Percentiles rank a stretch among this genome's conserved stretches.
phyloP scores from a whole-genome alignment of 768 basidiomycete genomes.

The Agaricus sinodeliciosus region DNA sequence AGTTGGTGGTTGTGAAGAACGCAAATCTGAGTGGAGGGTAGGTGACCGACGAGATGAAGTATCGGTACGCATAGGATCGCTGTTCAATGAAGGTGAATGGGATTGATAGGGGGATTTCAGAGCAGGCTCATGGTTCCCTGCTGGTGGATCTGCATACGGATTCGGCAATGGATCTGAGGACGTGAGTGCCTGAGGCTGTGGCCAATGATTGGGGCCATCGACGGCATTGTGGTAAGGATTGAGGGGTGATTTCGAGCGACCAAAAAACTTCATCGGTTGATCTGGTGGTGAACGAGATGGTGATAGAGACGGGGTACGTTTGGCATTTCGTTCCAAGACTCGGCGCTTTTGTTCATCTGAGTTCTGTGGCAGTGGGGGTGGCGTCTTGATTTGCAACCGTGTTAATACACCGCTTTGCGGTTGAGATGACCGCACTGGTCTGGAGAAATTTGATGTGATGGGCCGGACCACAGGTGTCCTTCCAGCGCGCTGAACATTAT shows the following conservation, averaged over 20 bases:
- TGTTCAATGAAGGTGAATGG: background rate
- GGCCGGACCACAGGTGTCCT: constrained; percentile 39
- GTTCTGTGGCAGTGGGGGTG: constrained; percentile 24
- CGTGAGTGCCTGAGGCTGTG: background rate
- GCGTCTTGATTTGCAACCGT: constrained; percentile 10
- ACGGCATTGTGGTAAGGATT: background rate
- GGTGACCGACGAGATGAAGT: background rate
- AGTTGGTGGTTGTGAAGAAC: background rate
- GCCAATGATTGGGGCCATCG: background rate
- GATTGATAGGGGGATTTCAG: background rate
- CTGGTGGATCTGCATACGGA: background rate
- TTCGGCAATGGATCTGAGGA: background rate
- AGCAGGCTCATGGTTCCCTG: background rate
- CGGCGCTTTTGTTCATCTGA: constrained; percentile 38
- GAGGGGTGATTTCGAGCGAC: constrained; percentile 9
- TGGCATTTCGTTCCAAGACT: constrained; percentile 57
- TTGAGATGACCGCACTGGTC: constrained; percentile 33
- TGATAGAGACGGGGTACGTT: constrained; percentile 26
- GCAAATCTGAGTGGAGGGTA: background rate
- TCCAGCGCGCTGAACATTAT: constrained; percentile 13
- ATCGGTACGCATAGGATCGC: background rate
- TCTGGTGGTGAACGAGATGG: constrained; percentile 1
- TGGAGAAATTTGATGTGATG: constrained; percentile 55
- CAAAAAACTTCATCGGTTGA: constrained; percentile 5
- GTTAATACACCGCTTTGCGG: background rate